These are phyloP conservation scores for Zychaea mexicana DNA, from an alignment of 371 early-diverging fungal genomes.

Conservation along the genomic window DNA sequence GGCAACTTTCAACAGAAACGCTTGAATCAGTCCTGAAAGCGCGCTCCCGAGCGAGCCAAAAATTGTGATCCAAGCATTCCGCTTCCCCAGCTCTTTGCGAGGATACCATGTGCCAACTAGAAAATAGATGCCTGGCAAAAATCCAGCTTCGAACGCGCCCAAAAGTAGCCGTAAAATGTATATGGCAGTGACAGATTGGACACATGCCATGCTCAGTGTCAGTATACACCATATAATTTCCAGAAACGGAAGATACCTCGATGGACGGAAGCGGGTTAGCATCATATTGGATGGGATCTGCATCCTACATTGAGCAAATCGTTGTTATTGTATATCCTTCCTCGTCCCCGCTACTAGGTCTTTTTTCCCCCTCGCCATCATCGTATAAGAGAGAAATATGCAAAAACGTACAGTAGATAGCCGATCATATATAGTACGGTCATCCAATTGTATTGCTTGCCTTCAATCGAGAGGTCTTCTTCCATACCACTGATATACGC, in stretches of 20 bases:
- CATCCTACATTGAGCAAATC: no score
- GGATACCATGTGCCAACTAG: conserved; percentile 54
- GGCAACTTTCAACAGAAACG: conserved; percentile 43
- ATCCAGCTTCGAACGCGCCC: conserved; percentile 67
- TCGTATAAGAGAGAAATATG: not conserved
- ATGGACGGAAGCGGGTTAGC: conserved; percentile 52
- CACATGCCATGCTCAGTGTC: conserved; percentile 63
- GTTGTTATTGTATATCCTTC: no score
- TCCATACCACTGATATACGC: conserved; percentile 59
- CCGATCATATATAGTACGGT: conserved; percentile 40
- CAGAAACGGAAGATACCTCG: conserved; percentile 52
- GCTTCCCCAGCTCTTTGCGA: conserved; percentile 41
- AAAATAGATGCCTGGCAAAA: conserved; percentile 57
- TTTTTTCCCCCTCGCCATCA: no score
- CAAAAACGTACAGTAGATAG: conserved; percentile 34
- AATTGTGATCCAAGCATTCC: conserved; percentile 38
- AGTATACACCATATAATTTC: conserved; percentile 59
- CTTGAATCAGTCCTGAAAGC: conserved; percentile 48
- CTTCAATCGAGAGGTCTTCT: conserved; percentile 41
- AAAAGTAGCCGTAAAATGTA: conserved; percentile 55
- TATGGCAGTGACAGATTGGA: conserved; percentile 44
- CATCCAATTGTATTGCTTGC: conserved; percentile 52
- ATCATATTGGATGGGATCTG: conserved; percentile 66
- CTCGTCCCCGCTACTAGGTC: no score
- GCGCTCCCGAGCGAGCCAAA: conserved; percentile 45